Conservation (phyloP, 768 basidiomycete genomes). For the Psilocybe cyanescens region DNA sequence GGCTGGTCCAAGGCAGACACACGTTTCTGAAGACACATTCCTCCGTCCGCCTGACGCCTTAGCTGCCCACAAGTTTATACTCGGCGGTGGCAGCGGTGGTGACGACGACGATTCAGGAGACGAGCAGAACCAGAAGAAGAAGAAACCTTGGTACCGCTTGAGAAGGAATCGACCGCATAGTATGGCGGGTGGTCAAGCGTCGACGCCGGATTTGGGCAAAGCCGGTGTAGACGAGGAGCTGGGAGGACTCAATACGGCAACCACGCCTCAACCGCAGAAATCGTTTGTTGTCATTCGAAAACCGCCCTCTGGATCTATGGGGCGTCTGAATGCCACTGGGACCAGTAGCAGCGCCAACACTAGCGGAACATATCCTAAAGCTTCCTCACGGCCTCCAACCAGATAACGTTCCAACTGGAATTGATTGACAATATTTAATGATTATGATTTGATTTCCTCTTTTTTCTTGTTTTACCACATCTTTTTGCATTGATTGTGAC, state of each 20-base stretch:
- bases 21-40: constrained; percentile 30
- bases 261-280: constrained; percentile 42
- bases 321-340: constrained; percentile 34
- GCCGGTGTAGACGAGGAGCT: constrained; percentile 37
- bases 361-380: constrained; percentile 17
- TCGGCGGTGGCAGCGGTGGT: constrained; percentile 25
- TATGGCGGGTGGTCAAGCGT: constrained; percentile 46
- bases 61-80: constrained; percentile 24
- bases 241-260: constrained; percentile 30
- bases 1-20: constrained; percentile 17
- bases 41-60: constrained; percentile 21
- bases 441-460: constrained; percentile 9
- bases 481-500: constrained; percentile 5
- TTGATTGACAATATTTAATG: not conserved
- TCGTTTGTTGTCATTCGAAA: constrained; percentile 79
- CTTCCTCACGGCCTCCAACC: constrained; percentile 34
- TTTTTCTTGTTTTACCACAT: constrained; percentile 10
- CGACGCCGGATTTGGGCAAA: constrained; percentile 19
- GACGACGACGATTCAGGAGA: constrained; percentile 47
- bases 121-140: constrained; percentile 48
- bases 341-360: constrained; percentile 10
- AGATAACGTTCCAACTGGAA: constrained; percentile 16
- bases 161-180: constrained; percentile 64
- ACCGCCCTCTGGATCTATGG: constrained; percentile 41
- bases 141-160: constrained; percentile 73